phyloP scores from a whole-genome alignment of 176 grass and related monocot genomes.

The sorghum (Sorghum bicolor) region DNA sequence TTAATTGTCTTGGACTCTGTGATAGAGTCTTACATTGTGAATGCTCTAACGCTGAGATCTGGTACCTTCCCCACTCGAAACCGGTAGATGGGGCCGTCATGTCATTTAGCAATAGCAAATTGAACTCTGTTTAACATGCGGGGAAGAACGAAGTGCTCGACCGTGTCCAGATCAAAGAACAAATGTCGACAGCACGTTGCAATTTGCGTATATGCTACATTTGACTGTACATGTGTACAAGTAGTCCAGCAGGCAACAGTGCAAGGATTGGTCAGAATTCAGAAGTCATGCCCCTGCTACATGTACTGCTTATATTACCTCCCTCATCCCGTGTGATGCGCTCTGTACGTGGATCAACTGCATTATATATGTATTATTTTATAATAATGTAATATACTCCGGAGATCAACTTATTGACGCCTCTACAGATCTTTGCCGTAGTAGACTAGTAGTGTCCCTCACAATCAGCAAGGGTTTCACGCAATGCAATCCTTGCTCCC shows the following conservation, averaged over 20 bases:
- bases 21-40: too few species aligned
- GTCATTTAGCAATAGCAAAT: background rate
- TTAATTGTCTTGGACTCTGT: too few species aligned
- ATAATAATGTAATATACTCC: too few species aligned
- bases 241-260: background rate
- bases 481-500: too few species aligned
- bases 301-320: background rate
- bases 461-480: too few species aligned
- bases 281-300: background rate
- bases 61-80: slow-evolving; percentile 4
- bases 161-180: background rate
- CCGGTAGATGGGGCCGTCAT: slow-evolving; percentile 27
- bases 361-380: background rate
- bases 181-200: background rate
- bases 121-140: background rate
- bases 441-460: too few species aligned
- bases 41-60: slow-evolving; percentile 5
- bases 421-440: too few species aligned
- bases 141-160: background rate
- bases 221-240: background rate
- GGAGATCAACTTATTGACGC: too few species aligned
- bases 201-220: background rate
- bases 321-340: background rate
- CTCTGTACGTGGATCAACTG: background rate
- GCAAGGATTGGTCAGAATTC: background rate